These are phyloP conservation scores for Lachnellula hyalina DNA, from an alignment of 2,329 filamentous ascomycete genomes.

Conservation along the genomic window DNA sequence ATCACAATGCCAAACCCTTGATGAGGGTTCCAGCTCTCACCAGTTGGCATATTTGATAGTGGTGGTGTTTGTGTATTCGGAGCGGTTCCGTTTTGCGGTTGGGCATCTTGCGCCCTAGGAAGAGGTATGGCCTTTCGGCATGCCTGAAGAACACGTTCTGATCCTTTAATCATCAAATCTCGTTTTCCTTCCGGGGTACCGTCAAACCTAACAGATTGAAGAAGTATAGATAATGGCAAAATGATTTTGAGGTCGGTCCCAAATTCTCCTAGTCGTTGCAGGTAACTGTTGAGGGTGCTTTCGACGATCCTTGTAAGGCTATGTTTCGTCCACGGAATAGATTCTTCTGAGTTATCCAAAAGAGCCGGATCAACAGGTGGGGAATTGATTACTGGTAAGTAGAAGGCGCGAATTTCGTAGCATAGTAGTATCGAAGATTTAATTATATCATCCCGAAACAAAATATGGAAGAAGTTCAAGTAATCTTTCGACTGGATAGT, in stretches of 20 bases:
- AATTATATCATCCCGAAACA: slow-evolving; percentile 17
- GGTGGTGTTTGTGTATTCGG: not conserved
- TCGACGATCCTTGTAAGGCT: slow-evolving; percentile 28
- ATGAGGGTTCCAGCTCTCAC: slow-evolving; percentile 2
- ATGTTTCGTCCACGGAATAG: slow-evolving; percentile 20
- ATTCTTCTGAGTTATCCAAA: slow-evolving; percentile 1
- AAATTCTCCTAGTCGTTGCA: slow-evolving; percentile 25
- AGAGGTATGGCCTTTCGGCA: slow-evolving; percentile 16
- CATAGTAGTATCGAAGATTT: slow-evolving; percentile 18
- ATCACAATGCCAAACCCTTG: not conserved
- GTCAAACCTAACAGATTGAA: slow-evolving; percentile 28
- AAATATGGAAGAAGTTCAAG: slow-evolving; percentile 19
- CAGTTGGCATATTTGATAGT: not conserved
- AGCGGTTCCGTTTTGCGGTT: not conserved
- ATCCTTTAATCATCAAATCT: slow-evolving; percentile 26
- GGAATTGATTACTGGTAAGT: not conserved
- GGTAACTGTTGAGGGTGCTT: slow-evolving; percentile 28
- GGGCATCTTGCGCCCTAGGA: not conserved
- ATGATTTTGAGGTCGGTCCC: slow-evolving; percentile 31
- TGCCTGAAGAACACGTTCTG: slow-evolving; percentile 25
- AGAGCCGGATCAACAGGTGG: not conserved
- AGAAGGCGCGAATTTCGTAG: slow-evolving; percentile 17
- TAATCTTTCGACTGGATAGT: slow-evolving; percentile 18
- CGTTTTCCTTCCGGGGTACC: slow-evolving; percentile 25
- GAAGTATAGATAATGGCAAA: slow-evolving; percentile 27